Evolutionary conservation across 1,284 basidiomycete genomes (phyloP).

Genomic region (Microbotryum intermedium): DNA sequence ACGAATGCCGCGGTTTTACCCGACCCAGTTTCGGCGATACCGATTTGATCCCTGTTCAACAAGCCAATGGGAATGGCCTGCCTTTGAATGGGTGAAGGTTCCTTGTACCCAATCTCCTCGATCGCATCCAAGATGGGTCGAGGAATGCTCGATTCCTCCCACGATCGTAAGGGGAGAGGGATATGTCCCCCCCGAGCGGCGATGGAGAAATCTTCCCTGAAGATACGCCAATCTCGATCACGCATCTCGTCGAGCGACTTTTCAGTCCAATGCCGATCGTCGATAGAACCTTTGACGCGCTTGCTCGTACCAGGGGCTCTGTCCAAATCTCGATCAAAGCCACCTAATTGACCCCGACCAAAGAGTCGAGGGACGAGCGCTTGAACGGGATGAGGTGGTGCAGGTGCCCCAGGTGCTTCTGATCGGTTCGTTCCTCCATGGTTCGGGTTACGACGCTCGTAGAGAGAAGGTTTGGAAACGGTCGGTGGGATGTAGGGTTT

Average conservation of each 20-base stretch:
- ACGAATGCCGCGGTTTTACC: conserved; percentile 99
- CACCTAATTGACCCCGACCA: conserved; percentile 24
- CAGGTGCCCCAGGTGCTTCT: background rate
- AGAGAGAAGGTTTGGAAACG: background rate
- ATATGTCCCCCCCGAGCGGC: conserved; percentile 84
- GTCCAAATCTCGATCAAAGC: conserved; percentile 30
- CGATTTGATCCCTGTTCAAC: conserved; percentile 92
- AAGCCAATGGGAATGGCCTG: conserved; percentile 97
- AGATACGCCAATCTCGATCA: conserved; percentile 97
- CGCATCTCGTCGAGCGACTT: conserved; percentile 90
- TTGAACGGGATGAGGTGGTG: too few species aligned
- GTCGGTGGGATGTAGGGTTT: conserved; percentile 14
- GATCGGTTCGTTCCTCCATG: background rate
- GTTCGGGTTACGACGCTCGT: background rate
- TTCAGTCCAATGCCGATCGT: conserved; percentile 96
- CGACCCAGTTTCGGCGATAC: conserved; percentile 98
- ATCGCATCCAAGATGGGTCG: conserved; percentile 69
- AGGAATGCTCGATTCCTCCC: conserved; percentile 83
- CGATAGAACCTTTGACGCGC: conserved; percentile 56
- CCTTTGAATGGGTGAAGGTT: conserved; percentile 91
- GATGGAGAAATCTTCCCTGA: conserved; percentile 96
- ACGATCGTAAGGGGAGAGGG: conserved; percentile 82
- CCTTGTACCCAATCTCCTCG: conserved; percentile 86
- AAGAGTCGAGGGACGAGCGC: conserved; percentile 4
- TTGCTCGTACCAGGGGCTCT: conserved; percentile 42